A percentile compares a stretch with the other conserved stretches of the same genome.
Conservation (phyloP, 352 stramenopile species). For the Thraustochytrium striatum region DNA sequence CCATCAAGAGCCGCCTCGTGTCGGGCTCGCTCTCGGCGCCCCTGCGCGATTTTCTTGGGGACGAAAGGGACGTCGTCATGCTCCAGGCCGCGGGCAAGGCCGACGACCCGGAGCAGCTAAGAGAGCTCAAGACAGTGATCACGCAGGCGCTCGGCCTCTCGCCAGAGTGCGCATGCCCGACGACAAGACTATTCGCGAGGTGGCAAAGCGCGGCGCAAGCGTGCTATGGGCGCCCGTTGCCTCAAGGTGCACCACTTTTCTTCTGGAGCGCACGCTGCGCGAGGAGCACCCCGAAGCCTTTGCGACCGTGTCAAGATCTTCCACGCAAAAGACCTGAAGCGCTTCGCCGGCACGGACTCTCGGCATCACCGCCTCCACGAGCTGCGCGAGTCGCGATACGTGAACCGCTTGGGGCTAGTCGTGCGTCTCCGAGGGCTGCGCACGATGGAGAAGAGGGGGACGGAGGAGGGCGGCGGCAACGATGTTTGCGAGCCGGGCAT, state of each 20-base stretch:
- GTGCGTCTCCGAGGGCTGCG: not conserved
- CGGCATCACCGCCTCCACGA: not conserved
- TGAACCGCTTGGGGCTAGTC: not conserved
- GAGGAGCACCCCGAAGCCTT: not conserved
- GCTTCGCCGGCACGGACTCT: not conserved
- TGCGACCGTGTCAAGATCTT: not conserved
- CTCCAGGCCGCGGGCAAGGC: not conserved
- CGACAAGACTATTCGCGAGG: not conserved
- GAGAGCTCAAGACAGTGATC: not conserved
- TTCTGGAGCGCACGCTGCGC: not conserved
- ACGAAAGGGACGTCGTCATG: not conserved
- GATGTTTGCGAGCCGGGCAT: not conserved
- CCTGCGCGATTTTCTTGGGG: not conserved
- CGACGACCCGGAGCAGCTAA: not conserved
- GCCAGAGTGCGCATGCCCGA: not conserved
- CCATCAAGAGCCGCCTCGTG: not conserved
- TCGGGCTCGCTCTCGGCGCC: not conserved
- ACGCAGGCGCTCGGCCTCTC: not conserved
- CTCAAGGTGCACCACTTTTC: not conserved
- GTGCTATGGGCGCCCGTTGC: constrained; percentile 18
- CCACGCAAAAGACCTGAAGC: not conserved
- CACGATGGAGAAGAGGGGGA: not conserved
- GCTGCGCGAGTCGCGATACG: not conserved
- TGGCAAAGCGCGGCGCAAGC: not conserved
- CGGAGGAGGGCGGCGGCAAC: not conserved